Base-by-base conservation (phyloP, 106 monocot genomes). In the Apostasia ramifera region DNA sequence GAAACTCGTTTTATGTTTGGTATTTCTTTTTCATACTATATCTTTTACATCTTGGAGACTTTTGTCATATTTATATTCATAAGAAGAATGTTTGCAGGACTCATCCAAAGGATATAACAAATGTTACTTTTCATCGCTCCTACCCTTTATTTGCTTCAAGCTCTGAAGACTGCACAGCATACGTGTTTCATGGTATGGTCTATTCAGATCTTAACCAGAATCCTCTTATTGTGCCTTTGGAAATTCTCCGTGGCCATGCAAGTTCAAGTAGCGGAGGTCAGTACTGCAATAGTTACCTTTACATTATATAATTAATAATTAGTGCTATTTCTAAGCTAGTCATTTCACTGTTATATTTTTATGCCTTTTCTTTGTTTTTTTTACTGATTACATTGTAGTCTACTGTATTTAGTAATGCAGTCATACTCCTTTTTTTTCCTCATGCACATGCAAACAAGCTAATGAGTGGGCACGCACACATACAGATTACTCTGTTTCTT, bases 121-220 rank as follows among this genome's bases (percentile, higher is more conserved):
- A 76, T 80, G 92, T 93, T 73, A 72, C 86, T 15, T 98, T 93
- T 68, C 97, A 98, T 81, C 84, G 77, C 4, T 83, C 83, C 26
- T 98, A 90, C 76, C 97, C 92, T 66, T 83, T 97, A 74, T 97
- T 97, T 76, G 89, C 97, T 52, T 87, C 92, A 8, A 81, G 68
- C 59, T 97, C 97, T n/a, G 89, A 92, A 63, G 97, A 89, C 60
- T 85, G 86, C 66, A 84, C 86, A 9, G 86, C 92, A 7, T 97
- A 91, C 62, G 86, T 97, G 59, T 97, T 92, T 77, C 97, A 97
- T 76, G 89, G 86, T 51, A 97, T 83, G 82, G 92, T 92, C 55
- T 97, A 89, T 81, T 92, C 97, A 46, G 97, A 92, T 89, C 92
- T 98, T 48, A 98, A 98, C 64, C 77, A 92, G 79, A 83, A 98